A percentile compares a stretch with the other conserved stretches of the same genome.
phyloP scores from a whole-genome alignment of 176 grass and related monocot species.

The Zizania latifolia region DNA sequence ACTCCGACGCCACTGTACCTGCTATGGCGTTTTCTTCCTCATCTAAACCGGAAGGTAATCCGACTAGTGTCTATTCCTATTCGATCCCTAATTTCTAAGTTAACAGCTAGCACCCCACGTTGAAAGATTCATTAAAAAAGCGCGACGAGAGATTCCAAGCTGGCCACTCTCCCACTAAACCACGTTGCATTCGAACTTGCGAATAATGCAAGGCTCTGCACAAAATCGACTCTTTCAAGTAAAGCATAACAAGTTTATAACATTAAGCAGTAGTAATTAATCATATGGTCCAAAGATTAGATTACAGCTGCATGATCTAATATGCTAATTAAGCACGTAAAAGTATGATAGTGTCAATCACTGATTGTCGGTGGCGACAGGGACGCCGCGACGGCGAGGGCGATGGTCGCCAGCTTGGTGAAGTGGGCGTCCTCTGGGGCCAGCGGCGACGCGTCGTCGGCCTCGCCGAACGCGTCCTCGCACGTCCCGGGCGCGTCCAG shows the following conservation, averaged over 20 bases:
- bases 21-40: too few species aligned
- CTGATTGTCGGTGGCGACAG: background rate
- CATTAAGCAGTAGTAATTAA: background rate
- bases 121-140: constrained; percentile 7
- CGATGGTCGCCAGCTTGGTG: constrained; percentile 45
- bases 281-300: background rate
- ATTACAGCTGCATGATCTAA: background rate
- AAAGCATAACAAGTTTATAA: background rate
- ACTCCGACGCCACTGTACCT: too few species aligned
- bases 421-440: constrained; percentile 44
- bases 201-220: constrained; percentile 30
- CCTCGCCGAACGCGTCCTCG: constrained; percentile 55
- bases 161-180: constrained; percentile 28
- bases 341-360: background rate
- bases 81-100: too few species aligned
- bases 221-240: constrained; percentile 5
- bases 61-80: too few species aligned
- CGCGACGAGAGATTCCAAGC: constrained; percentile 16
- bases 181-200: constrained; percentile 28
- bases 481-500: constrained; percentile 49
- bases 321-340: background rate
- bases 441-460: constrained; percentile 43
- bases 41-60: too few species aligned
- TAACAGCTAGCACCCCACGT: constrained; percentile 34
- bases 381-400: constrained; percentile 41